phyloP scores from a whole-genome alignment of 805 yeast genomes.

The Starmerella apis region DNA sequence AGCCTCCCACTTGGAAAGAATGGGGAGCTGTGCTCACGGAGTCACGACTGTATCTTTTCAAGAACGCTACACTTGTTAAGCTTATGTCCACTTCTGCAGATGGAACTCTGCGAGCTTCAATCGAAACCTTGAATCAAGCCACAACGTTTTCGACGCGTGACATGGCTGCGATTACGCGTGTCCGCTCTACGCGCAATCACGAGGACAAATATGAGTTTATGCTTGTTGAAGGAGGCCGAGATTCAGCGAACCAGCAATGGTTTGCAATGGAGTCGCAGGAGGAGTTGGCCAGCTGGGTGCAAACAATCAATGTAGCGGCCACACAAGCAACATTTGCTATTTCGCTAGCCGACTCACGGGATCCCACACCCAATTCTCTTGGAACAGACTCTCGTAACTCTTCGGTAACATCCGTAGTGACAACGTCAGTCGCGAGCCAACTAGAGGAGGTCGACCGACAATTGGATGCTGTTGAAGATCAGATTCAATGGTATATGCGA shows the following conservation, averaged over 20 bases:
- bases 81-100: neutral
- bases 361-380: neutral
- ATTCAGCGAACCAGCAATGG: slow-evolving; percentile 31
- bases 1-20: slow-evolving; percentile 30
- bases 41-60: slow-evolving; percentile 35
- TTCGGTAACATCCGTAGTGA: neutral
- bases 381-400: neutral
- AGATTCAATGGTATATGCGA: slow-evolving; percentile 34
- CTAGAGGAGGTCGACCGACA: slow-evolving; percentile 30
- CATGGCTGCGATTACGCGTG: slow-evolving; percentile 33
- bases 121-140: slow-evolving; percentile 34
- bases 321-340: slow-evolving; percentile 33
- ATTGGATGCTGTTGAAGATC: slow-evolving; percentile 29
- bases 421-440: neutral
- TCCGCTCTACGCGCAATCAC: slow-evolving; percentile 1
- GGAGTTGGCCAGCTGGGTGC: slow-evolving; percentile 52
- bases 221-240: slow-evolving; percentile 30
- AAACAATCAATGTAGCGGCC: slow-evolving; percentile 43
- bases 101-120: slow-evolving; percentile 29
- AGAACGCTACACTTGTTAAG: slow-evolving; percentile 32
- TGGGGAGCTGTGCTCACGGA: slow-evolving; percentile 38
- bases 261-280: slow-evolving; percentile 37
- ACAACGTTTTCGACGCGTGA: slow-evolving; percentile 33
- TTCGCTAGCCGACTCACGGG: neutral
- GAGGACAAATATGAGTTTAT: slow-evolving; percentile 19